Conservation (phyloP, 306 rosid genomes). For the Cyamopsis tetragonoloba region DNA sequence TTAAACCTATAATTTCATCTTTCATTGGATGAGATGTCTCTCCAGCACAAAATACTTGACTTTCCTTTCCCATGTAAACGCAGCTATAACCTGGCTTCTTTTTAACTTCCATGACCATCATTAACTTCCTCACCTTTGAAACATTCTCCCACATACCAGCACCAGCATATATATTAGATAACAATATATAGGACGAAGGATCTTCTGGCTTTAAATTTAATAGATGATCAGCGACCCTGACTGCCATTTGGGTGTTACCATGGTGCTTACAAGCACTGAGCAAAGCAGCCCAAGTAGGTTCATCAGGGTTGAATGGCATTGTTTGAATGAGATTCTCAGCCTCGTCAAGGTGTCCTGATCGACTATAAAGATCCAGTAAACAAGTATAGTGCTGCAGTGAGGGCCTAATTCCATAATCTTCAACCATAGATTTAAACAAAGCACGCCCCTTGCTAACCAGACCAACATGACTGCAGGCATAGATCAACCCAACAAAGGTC, state of each 20-base stretch:
- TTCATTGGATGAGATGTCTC: slow-evolving; percentile 71
- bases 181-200: slow-evolving; percentile 63
- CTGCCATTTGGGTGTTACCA: slow-evolving; percentile 55
- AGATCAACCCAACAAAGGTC: slow-evolving; percentile 80
- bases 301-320: slow-evolving; percentile 76
- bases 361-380: slow-evolving; percentile 77
- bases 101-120: slow-evolving; percentile 61
- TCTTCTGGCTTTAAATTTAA: slow-evolving; percentile 54
- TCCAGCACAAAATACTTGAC: slow-evolving; percentile 75
- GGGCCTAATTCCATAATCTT: slow-evolving; percentile 56
- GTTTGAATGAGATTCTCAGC: slow-evolving; percentile 55
- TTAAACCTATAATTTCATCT: slow-evolving; percentile 56
- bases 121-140: slow-evolving; percentile 61
- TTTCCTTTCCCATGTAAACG: slow-evolving; percentile 67
- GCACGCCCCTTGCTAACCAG: slow-evolving; percentile 58
- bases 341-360: slow-evolving; percentile 84
- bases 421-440: slow-evolving; percentile 66
- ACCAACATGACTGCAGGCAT: slow-evolving; percentile 84
- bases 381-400: slow-evolving; percentile 87
- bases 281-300: slow-evolving; percentile 89
- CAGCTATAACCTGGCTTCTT: slow-evolving; percentile 85
- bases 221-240: slow-evolving; percentile 59
- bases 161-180: slow-evolving; percentile 68
- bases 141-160: slow-evolving; percentile 75
- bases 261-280: slow-evolving; percentile 76